Evolutionary conservation across 176 grass and related monocot species (phyloP).

Genomic region (Bothriochloa decipiens): DNA sequence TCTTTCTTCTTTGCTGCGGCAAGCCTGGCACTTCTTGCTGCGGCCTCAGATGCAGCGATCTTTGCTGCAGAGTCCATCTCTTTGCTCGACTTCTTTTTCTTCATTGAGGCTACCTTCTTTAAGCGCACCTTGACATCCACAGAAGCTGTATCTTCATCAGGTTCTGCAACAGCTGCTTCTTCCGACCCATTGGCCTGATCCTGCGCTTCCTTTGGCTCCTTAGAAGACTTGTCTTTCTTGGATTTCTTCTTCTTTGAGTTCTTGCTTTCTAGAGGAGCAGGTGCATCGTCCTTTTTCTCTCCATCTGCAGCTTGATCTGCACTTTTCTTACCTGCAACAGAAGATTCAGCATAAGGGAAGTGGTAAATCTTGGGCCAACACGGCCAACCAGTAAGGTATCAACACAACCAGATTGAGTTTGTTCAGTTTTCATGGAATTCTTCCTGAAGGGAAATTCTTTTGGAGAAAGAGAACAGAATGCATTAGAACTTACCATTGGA

Average conservation of each 20-base stretch:
- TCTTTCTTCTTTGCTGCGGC: constrained; percentile 93
- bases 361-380: neutral
- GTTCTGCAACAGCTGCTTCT: constrained; percentile 39
- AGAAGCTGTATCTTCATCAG: constrained; percentile 50
- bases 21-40: constrained; percentile 74
- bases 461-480: neutral
- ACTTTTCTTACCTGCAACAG: constrained; percentile 43
- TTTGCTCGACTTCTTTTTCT: constrained; percentile 92
- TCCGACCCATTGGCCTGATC: constrained; percentile 44
- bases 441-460: neutral
- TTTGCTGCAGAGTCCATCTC: constrained; percentile 75
- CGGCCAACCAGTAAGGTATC: neutral
- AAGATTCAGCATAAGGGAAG: neutral
- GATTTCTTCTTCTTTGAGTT: constrained; percentile 86
- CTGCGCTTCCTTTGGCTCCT: constrained; percentile 55
- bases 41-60: constrained; percentile 66
- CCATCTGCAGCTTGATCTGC: constrained; percentile 47
- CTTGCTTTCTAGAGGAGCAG: constrained; percentile 65
- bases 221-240: constrained; percentile 77
- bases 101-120: constrained; percentile 75
- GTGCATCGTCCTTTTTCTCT: constrained; percentile 55
- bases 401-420: neutral
- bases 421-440: neutral
- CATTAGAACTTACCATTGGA: constrained; percentile 40
- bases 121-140: constrained; percentile 77